phyloP scores from a whole-genome alignment of 768 basidiomycete genomes.

The Strobilomyces dryophilus region DNA sequence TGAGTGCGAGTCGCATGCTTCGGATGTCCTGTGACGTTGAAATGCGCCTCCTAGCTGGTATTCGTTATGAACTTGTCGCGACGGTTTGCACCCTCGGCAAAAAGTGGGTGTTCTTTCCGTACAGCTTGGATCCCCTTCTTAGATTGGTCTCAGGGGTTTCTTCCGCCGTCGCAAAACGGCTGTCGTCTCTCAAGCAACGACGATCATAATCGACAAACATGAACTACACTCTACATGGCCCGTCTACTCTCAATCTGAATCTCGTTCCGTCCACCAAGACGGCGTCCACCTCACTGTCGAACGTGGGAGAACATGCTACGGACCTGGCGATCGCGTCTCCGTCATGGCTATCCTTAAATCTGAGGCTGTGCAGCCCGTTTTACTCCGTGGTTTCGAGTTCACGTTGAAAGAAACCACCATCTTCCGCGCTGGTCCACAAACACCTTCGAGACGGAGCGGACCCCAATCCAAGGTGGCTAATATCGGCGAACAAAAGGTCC shows the following conservation, averaged over 20 bases:
- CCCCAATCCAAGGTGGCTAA: constrained; percentile 51
- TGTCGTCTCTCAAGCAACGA: constrained; percentile 60
- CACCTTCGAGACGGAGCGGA: constrained; percentile 47
- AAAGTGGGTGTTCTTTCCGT: constrained; percentile 44
- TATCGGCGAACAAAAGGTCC: constrained; percentile 68
- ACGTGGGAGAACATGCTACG: constrained; percentile 75
- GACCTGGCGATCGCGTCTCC: constrained; percentile 77
- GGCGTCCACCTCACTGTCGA: constrained; percentile 74
- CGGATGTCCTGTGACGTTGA: not conserved
- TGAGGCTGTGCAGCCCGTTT: constrained; percentile 60
- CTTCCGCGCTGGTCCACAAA: constrained; percentile 60
- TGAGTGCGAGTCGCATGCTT: constrained; percentile 24
- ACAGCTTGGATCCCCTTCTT: not conserved
- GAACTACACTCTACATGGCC: constrained; percentile 94
- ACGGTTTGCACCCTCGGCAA: constrained; percentile 85
- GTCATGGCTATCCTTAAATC: constrained; percentile 72
- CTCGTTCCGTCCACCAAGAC: constrained; percentile 60
- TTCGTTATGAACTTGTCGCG: constrained; percentile 88
- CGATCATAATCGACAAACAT: constrained; percentile 87
- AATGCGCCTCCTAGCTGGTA: constrained; percentile 54
- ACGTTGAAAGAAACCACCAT: constrained; percentile 73
- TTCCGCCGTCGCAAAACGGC: constrained; percentile 75
- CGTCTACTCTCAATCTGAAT: constrained; percentile 75
- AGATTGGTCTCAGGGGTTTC: constrained; percentile 47
- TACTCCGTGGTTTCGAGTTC: constrained; percentile 82